Base-by-base conservation (phyloP, 2,329 filamentous ascomycete species). In the Tetracladium maxilliforme region DNA sequence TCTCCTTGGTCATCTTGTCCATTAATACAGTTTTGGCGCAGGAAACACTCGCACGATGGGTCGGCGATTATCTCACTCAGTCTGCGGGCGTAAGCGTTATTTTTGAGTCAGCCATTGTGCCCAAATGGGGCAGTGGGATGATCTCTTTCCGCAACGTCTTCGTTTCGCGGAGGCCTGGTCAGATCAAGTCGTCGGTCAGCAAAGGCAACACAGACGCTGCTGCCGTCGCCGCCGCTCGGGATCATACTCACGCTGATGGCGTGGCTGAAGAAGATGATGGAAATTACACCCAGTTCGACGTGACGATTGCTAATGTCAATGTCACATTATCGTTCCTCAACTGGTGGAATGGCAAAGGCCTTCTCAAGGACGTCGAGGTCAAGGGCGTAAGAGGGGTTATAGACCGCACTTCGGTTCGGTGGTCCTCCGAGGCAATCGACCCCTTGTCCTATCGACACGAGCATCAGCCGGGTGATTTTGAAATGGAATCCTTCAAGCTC, bases 111-210 rank as follows among this genome's bases (percentile, higher is more conserved):
- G 90, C 90, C 13, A 93, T 98, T 41, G 90, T 98, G 12, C 90
- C 90, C 8, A 90, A 80, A 46, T 98, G 90, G 90, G 75, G 72
- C 33, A 79, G 90, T 42, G 87, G 87, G 16, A 87, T 95, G 20
- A 98, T 98, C 35, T 86, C 82, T 1, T 93, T 98, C 53, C 77
- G 81, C 40, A 95, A 94, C 42, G 90, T 98, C 7, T 95, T 93
- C 43, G 81, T 98, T 3, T 95, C 90, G 10, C 68, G 86, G 30
- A 64, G 90, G 23, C 90, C 90, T 3, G 87, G 90, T 5, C 81
- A 92, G 46, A 62, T 70, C 18, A 67, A 70, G 32, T 79, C 79
- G 3, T 77, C 83, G 27, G 87, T 98, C 29, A 90, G 72, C 50
- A 95, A 98, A 51, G 90, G 90, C 7, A 93, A 87, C 5, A 80